phyloP scores from a whole-genome alignment of 2,329 filamentous ascomycete species.

The Lasiodiplodia gonubiensis region DNA sequence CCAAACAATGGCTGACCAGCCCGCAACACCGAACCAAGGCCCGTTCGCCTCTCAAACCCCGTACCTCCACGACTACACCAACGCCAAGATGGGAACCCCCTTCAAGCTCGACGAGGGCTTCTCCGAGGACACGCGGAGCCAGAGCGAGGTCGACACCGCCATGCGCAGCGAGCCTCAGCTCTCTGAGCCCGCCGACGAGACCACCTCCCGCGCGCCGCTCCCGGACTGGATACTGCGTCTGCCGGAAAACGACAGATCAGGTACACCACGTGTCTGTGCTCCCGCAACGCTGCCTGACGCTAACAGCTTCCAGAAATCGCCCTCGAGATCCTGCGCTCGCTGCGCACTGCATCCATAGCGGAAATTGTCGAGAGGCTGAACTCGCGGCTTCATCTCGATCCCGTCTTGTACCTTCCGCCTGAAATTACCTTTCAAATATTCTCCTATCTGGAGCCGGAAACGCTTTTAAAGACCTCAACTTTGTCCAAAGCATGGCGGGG shows the following conservation, averaged over 20 bases:
- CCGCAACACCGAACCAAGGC: slow-evolving; percentile 35
- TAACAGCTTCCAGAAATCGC: slow-evolving; percentile 68
- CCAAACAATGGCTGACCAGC: slow-evolving; percentile 41
- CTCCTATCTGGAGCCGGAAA: slow-evolving; percentile 80
- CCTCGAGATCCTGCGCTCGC: slow-evolving; percentile 75
- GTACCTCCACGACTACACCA: slow-evolving; percentile 45
- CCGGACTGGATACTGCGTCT: slow-evolving; percentile 62
- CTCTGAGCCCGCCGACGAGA: slow-evolving; percentile 37
- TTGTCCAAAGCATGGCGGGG: slow-evolving; percentile 83
- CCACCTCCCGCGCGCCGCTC: slow-evolving; percentile 50
- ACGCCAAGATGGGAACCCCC: slow-evolving; percentile 40
- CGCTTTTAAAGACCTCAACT: slow-evolving; percentile 77
- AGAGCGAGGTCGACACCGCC: slow-evolving; percentile 48
- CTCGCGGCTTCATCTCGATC: slow-evolving; percentile 90
- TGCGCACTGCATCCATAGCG: slow-evolving; percentile 80
- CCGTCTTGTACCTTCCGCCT: slow-evolving; percentile 80
- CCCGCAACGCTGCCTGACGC: slow-evolving; percentile 14
- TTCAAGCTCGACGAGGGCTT: slow-evolving; percentile 78
- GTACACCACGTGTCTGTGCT: slow-evolving; percentile 45
- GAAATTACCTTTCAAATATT: slow-evolving; percentile 93
- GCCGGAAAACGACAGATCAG: slow-evolving; percentile 61
- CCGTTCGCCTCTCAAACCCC: slow-evolving; percentile 39
- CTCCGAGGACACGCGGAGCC: slow-evolving; percentile 72
- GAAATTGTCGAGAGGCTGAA: slow-evolving; percentile 80
- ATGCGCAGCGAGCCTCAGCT: slow-evolving; percentile 44